These are phyloP conservation scores for Plasmodium coatneyi DNA, from an alignment of 169 alveolate species.

Conservation along the genomic window DNA sequence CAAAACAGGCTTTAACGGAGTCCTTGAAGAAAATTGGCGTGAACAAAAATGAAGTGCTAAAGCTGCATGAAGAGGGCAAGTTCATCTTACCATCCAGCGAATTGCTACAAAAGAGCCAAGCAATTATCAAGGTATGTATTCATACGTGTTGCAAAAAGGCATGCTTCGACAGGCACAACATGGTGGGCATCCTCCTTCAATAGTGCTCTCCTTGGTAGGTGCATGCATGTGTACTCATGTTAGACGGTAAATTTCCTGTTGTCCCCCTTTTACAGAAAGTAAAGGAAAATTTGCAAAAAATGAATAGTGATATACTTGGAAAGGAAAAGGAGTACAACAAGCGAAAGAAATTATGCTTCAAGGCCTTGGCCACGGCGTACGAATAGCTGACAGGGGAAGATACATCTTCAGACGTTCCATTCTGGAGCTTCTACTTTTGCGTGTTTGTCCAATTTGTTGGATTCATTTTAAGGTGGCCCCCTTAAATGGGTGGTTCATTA, in stretches of 20 bases:
- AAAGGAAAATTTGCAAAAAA: constrained; percentile 46
- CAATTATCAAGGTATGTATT: constrained; percentile 34
- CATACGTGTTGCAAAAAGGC: neutral
- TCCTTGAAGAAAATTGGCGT: constrained; percentile 46
- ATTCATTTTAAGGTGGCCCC: neutral
- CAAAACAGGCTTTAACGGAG: constrained; percentile 40
- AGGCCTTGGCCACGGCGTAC: constrained; percentile 72
- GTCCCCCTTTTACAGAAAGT: constrained; percentile 22
- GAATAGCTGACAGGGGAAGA: constrained; percentile 11
- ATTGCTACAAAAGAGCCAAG: constrained; percentile 44
- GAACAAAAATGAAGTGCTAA: constrained; percentile 51
- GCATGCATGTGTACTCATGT: neutral
- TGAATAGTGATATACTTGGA: constrained; percentile 53
- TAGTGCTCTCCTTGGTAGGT: neutral
- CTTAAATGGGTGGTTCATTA: neutral
- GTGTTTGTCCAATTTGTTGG: neutral
- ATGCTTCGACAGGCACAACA: neutral
- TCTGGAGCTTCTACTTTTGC: neutral
- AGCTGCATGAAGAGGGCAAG: constrained; percentile 57
- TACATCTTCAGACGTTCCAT: neutral
- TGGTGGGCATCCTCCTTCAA: neutral
- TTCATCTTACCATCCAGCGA: constrained; percentile 43
- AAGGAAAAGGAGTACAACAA: constrained; percentile 70
- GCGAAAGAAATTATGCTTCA: constrained; percentile 68
- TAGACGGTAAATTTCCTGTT: neutral